These are phyloP conservation scores for Boletellus deceptivus DNA, from an alignment of 1,284 basidiomycete genomes.

Conservation along the genomic window DNA sequence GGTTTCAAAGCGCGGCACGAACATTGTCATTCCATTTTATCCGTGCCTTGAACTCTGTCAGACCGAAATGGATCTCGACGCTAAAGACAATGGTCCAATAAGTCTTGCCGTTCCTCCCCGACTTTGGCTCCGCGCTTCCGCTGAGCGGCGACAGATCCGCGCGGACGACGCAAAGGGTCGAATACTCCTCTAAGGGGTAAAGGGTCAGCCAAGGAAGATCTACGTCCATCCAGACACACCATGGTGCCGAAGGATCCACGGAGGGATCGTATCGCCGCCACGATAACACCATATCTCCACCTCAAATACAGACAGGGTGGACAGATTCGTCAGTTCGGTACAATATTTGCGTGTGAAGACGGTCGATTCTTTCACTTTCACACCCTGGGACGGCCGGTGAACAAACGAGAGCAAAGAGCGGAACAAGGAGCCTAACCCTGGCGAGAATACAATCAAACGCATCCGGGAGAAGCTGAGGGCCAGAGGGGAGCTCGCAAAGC, in stretches of 20 bases:
- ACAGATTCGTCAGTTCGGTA: conserved; percentile 72
- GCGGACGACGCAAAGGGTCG: conserved; percentile 71
- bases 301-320: conserved; percentile 73
- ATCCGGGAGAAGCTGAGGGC: conserved; percentile 68
- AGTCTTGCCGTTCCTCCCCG: conserved; percentile 58
- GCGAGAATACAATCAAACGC: conserved; percentile 77
- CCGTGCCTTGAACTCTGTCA: conserved; percentile 75
- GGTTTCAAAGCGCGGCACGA: conserved; percentile 29
- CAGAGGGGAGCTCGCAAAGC: conserved; percentile 71
- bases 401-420: conserved; percentile 2
- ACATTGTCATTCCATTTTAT: conserved; percentile 81
- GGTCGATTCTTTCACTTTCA: conserved; percentile 75
- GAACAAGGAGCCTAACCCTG: conserved; percentile 43
- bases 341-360: conserved; percentile 78
- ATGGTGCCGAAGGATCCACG: conserved; percentile 66
- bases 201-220: conserved; percentile 3
- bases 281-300: conserved; percentile 80
- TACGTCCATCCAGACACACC: conserved; percentile 34
- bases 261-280: conserved; percentile 62
- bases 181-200: conserved; percentile 54
- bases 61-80: conserved; percentile 76
- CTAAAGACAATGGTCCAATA: conserved; percentile 82
- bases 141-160: conserved; percentile 70
- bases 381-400: conserved; percentile 40
- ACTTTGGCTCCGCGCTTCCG: conserved; percentile 64